Conservation (phyloP, 148 eudicot genomes). For the Rhododendron ovatum region DNA sequence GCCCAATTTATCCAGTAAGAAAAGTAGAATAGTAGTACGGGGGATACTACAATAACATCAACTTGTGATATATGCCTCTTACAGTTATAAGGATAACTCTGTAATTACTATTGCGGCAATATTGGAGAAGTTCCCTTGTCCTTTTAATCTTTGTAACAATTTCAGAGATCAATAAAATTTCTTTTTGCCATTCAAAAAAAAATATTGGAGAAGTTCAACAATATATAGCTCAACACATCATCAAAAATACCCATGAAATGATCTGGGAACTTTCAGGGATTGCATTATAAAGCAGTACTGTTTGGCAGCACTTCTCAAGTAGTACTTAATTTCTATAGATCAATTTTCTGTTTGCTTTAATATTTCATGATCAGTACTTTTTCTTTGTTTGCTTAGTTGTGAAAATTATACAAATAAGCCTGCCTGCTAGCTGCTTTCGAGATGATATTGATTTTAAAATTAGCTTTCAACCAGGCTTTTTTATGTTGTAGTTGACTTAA, state of each 20-base stretch:
- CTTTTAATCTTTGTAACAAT: too few relatives aligned
- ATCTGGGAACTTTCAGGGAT: not conserved
- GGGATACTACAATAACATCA: not conserved
- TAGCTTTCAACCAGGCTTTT: not conserved
- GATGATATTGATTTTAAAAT: not conserved
- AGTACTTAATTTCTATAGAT: not conserved
- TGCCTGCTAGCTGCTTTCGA: not conserved
- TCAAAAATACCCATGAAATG: not conserved
- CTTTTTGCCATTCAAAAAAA: too few relatives aligned
- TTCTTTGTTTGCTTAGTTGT: not conserved
- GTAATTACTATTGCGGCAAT: not conserved
- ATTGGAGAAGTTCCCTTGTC: not conserved
- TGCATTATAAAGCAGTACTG: not conserved
- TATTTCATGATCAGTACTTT: not conserved
- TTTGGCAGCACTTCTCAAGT: not conserved
- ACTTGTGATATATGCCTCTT: not conserved
- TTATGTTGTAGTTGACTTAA: not conserved
- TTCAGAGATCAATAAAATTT: too few relatives aligned
- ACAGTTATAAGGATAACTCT: not conserved
- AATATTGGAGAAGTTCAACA: not conserved
- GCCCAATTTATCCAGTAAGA: not conserved
- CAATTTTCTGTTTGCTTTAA: not conserved
- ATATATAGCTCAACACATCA: not conserved
- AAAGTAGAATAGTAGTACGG: not conserved
- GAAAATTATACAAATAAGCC: not conserved